These are phyloP conservation scores for Arthroderma sp. DNA, from an alignment of 2,329 filamentous ascomycete species.

Conservation along the genomic window DNA sequence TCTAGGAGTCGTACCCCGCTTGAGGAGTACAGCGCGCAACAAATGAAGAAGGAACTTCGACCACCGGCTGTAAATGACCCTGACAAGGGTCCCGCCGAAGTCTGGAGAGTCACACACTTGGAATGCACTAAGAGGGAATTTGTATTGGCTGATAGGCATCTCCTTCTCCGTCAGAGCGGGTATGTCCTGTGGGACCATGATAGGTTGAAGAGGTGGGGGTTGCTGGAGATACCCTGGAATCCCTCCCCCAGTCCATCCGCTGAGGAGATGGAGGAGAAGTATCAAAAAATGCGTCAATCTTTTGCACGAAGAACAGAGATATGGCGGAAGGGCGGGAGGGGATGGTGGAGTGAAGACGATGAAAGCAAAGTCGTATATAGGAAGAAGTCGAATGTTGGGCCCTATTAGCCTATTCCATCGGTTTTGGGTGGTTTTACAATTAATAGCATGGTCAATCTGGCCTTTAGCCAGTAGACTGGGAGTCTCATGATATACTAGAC, in stretches of 20 bases:
- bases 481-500: too few relatives aligned
- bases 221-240: neutral
- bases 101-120: neutral
- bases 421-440: too few relatives aligned
- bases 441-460: too few relatives aligned
- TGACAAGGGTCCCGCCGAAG: constrained; percentile 1
- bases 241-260: neutral
- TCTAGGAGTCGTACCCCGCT: neutral
- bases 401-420: too few relatives aligned
- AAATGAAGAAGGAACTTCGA: neutral
- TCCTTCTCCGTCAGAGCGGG: constrained; percentile 5
- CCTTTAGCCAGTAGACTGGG: too few relatives aligned
- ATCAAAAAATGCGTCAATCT: neutral
- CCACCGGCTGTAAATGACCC: neutral
- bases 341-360: constrained; percentile 4
- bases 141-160: neutral
- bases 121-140: neutral
- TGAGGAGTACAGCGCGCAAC: neutral
- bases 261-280: neutral
- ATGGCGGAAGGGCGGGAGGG: neutral
- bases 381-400: neutral
- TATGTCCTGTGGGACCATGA: constrained; percentile 7
- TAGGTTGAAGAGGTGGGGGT: constrained; percentile 5
- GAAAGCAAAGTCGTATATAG: constrained; percentile 3
- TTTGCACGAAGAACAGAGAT: neutral